Base-by-base conservation (phyloP, 495 filamentous ascomycete genomes). In the Diplogelasinospora grovesii region DNA sequence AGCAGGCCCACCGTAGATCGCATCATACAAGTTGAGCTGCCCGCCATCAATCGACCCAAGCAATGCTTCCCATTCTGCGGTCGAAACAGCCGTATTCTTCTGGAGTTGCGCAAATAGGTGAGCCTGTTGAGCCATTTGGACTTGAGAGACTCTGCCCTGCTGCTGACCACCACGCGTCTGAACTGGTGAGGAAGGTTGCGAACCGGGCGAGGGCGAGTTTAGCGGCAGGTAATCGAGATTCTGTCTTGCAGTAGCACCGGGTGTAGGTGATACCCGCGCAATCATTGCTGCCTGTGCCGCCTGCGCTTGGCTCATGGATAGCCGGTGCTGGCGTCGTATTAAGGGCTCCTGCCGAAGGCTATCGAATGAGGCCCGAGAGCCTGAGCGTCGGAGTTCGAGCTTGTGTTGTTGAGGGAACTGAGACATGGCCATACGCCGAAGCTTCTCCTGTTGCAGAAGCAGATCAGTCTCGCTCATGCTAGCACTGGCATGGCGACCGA, bases 61-160 rank as follows among this genome's bases (percentile, higher is more conserved):
- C 1, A 92, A 71, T 9, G 78, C 74, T 55, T 89, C 86, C 87
- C 86, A 92, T 46, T 89, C 86, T 1, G 77, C 69, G 39, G 78
- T 60, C 2, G 79, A 76, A 7, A 81, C 69, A 26, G 31, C 43
- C 30, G 19, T 20, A 22, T 22, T 48, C 33, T 67, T 65, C 8
- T 60, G 56, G 6, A 53, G 20, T 8, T 56, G 49, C 11, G 43
- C 31, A 19, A 48, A 53, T n/a, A 52, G 37, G 9, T 57, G 59
- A 6, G 52, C 48, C 26, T 45, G 47, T 10, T 42, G n/a, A n/a
- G n/a, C n/a, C n/a, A n/a, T n/a, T 3, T 51, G 66, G 1, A 27
- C 14, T 15, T 46, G 46, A 8, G 48, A 32, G 5, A 13, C 5
- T 32, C 32, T 35, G 32, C 19, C 54, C 46, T 58, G 48, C 31